Base-by-base conservation (phyloP, 2,329 filamentous ascomycete genomes). In the Epichloe festucae region DNA sequence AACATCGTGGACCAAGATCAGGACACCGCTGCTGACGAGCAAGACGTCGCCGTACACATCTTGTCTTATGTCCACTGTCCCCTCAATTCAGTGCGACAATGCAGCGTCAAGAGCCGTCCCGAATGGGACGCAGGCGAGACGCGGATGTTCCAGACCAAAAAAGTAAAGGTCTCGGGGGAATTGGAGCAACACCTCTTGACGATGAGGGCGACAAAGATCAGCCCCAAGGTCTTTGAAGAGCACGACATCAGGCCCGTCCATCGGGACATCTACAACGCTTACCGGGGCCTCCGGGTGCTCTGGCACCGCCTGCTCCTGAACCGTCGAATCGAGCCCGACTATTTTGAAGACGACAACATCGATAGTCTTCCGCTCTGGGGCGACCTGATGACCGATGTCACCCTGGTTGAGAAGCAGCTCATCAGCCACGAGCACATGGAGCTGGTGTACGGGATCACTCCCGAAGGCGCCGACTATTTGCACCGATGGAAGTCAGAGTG, bases 391-490 rank as follows among this genome's bases (percentile, higher is more conserved):
- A 48, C 50, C 7, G 50, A 51, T 21, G 17, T 43, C 6, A 27
- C 38, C 7, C 27, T 51, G 44, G 8, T n/a, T 6, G 3, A 7
- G 19, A 51, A 43, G 44, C 4, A 10, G n/a, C 45, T 38, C 39
- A 40, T 51, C 31, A 2, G 4, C 38, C 21, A 47, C 10, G 14
- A 23, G 11, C 23, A 42, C 27, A 43, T 48, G 7, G 2, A 1
- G 2, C 12, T 17, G 5, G n/a, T 51, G 0, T 61, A 61, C 44
- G 53, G 53, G 7, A 41, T 58, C n/a, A 49, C 44, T 15, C n/a
- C 21, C 0, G 47, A 49, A 1, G 38, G 19, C 8, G 39, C 59
- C 23, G 11, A 47, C 1, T 54, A 54, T 35, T 40, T 58, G 48
- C 17, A 49, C 4, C 15, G 34, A 1, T 42, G 53, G 11, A 48